Percentiles rank a stretch among this genome's conserved stretches.
Evolutionary conservation across 768 basidiomycete genomes (phyloP).

Genomic region (Paxillus ammoniavirescens): DNA sequence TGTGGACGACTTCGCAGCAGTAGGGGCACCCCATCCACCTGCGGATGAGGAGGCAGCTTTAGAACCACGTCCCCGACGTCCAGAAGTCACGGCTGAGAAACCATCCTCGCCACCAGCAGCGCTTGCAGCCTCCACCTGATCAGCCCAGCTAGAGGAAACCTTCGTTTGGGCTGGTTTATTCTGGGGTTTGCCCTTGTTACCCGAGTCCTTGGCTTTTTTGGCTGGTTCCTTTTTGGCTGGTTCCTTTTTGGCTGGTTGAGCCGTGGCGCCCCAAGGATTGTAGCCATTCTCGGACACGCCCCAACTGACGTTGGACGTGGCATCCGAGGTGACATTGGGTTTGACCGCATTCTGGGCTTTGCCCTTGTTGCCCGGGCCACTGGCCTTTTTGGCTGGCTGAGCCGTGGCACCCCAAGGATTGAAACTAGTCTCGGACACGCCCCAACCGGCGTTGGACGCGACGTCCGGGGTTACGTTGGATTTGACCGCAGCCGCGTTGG

Average conservation of each 20-base stretch:
- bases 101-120: constrained; percentile 1
- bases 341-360: not conserved
- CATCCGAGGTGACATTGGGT: not conserved
- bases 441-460: constrained; percentile 23
- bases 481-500: constrained; percentile 1
- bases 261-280: constrained; percentile 21
- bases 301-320: constrained; percentile 23
- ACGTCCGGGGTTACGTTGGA: constrained; percentile 1
- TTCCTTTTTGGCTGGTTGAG: constrained; percentile 4
- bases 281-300: constrained; percentile 6
- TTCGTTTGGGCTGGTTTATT: constrained; percentile 11
- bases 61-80: constrained; percentile 5
- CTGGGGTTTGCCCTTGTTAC: constrained; percentile 1
- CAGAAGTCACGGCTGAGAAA: constrained; percentile 9
- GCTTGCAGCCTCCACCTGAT: constrained; percentile 23
- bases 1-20: constrained; percentile 15
- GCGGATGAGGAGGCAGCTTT: constrained; percentile 6
- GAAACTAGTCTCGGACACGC: constrained; percentile 4
- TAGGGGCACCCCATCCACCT: constrained; percentile 9
- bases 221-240: constrained; percentile 9
- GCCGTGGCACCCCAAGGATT: constrained; percentile 21
- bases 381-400: constrained; percentile 8
- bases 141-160: constrained; percentile 22
- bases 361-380: not conserved
- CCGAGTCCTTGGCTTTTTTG: constrained; percentile 2